phyloP scores from a whole-genome alignment of 768 basidiomycete genomes.

The Scleroderma citrinum region DNA sequence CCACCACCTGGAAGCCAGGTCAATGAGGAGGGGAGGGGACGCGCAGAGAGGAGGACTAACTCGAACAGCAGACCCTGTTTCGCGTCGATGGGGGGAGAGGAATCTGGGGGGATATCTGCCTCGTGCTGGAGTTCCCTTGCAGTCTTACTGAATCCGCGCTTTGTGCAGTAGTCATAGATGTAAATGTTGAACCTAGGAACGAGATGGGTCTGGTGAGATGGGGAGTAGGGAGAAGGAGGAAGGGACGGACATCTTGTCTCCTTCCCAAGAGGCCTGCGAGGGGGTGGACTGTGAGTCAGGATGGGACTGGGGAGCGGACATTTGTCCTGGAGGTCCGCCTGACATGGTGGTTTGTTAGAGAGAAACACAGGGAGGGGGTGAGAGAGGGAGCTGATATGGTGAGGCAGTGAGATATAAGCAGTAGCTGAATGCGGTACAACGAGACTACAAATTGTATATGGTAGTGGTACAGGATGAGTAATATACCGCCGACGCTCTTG shows the following conservation, averaged over 20 bases:
- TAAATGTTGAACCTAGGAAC: conserved; percentile 78
- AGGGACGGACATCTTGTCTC: conserved; percentile 69
- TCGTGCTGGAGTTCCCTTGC: conserved; percentile 61
- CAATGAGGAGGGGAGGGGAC: neutral
- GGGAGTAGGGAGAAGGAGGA: neutral
- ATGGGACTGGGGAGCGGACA: conserved; percentile 10
- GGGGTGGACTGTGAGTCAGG: conserved; percentile 13
- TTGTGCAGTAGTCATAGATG: conserved; percentile 79
- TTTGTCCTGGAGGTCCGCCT: conserved; percentile 19
- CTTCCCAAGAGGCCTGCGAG: conserved; percentile 63
- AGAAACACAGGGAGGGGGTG: conserved; percentile 1
- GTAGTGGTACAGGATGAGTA: conserved; percentile 5
- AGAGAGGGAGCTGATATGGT: conserved; percentile 2
- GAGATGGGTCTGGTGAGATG: conserved; percentile 9
- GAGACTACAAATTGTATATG: neutral
- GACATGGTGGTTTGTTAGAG: conserved; percentile 1
- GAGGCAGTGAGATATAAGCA: conserved; percentile 10
- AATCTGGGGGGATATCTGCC: conserved; percentile 57
- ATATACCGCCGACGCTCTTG: neutral
- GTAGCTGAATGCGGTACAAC: neutral
- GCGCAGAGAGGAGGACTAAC: conserved; percentile 34
- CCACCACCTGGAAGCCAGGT: conserved; percentile 60
- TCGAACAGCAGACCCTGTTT: conserved; percentile 80
- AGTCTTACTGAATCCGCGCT: conserved; percentile 72
- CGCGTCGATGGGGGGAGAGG: conserved; percentile 74